Evolutionary conservation across 208 protist genomes (phyloP).

Genomic region (Trypanosomatidae sp.): DNA sequence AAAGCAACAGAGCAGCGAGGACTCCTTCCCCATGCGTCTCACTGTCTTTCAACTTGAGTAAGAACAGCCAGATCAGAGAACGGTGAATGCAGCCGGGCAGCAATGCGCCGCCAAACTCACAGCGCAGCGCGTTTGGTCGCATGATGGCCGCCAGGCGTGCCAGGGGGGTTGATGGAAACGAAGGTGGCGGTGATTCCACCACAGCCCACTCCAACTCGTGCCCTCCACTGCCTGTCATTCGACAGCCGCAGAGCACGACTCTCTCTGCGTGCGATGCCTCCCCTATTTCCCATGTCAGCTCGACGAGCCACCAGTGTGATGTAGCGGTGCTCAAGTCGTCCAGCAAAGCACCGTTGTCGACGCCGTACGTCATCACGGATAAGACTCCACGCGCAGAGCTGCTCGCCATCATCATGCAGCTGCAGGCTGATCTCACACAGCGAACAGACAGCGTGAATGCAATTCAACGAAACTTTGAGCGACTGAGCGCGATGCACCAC

Average conservation of each 20-base stretch:
- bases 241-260: neutral
- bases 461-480: conserved; percentile 91
- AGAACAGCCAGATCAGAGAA: no score
- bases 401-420: conserved; percentile 40
- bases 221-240: conserved; percentile 3
- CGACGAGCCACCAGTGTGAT: neutral
- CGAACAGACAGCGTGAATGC: conserved; percentile 85
- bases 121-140: conserved; percentile 16
- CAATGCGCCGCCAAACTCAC: neutral
- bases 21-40: no score
- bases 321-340: neutral
- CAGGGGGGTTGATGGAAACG: neutral
- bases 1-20: neutral
- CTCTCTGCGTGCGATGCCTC: neutral
- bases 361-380: conserved; percentile 28
- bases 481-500: conserved; percentile 76
- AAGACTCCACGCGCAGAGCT: conserved; percentile 35
- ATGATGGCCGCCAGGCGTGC: conserved; percentile 10
- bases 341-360: neutral
- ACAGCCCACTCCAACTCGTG: neutral
- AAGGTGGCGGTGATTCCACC: neutral
- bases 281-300: neutral
- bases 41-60: neutral
- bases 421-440: conserved; percentile 61
- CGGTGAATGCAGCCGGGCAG: neutral